Conservation (phyloP, 441 rosid species). For the Corymbia citriodora region DNA sequence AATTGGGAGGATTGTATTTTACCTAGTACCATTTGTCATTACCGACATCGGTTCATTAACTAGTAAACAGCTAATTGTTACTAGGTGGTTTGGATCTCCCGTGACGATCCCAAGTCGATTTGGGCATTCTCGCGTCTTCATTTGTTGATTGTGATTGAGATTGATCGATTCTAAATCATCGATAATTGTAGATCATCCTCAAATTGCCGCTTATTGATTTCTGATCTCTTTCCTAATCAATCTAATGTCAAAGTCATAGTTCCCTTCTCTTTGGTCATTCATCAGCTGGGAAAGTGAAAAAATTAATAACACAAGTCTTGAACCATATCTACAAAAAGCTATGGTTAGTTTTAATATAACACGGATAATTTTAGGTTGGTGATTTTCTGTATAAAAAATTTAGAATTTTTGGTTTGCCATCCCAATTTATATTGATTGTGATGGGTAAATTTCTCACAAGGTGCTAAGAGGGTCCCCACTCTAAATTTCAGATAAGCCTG, state of each 20-base stretch:
- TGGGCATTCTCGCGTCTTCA: background rate
- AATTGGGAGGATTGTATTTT: no score
- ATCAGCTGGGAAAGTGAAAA: background rate
- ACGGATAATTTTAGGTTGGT: background rate
- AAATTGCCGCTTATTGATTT: background rate
- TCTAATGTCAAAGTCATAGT: background rate
- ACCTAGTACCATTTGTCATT: fast-evolving
- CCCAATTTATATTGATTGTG: background rate
- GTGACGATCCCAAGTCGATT: background rate
- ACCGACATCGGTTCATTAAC: fast-evolving
- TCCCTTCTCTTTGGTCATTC: background rate
- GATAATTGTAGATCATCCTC: background rate
- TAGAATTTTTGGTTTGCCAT: background rate
- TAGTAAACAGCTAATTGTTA: background rate
- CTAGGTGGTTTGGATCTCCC: fast-evolving
- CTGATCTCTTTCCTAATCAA: background rate
- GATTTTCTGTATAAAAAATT: background rate
- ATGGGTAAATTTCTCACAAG: background rate
- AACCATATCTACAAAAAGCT: background rate
- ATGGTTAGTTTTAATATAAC: background rate
- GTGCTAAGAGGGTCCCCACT: background rate
- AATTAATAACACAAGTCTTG: background rate
- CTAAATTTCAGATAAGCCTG: background rate
- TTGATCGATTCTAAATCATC: background rate
- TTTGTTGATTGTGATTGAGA: fast-evolving